Evolutionary conservation across 2,329 filamentous ascomycete genomes (phyloP).

Genomic region (Ophiocordyceps sinensis): DNA sequence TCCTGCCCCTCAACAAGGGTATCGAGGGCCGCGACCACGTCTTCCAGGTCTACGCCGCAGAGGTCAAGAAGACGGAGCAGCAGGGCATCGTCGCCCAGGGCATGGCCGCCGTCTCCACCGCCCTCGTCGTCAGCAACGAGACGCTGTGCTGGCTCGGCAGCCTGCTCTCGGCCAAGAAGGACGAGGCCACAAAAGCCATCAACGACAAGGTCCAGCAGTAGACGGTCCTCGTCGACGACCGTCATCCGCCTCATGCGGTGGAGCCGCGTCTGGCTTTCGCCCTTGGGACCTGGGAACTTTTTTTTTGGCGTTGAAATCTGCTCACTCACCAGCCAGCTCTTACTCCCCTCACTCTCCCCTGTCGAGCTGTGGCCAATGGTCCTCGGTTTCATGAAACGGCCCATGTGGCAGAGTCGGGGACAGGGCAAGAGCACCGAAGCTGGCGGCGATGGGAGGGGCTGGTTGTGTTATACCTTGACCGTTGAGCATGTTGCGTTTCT

Average conservation of each 20-base stretch:
- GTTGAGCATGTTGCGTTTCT: conserved; percentile 1
- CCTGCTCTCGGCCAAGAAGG: conserved; percentile 47
- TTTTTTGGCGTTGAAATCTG: no score
- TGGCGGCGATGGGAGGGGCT: background rate
- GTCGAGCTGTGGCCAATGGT: no score
- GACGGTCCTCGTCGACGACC: background rate
- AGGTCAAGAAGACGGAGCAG: conserved; percentile 49
- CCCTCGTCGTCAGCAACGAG: conserved; percentile 52
- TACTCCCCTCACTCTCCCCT: background rate
- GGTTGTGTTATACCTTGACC: conserved; percentile 1
- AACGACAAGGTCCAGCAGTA: conserved; percentile 37
- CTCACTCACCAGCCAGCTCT: background rate
- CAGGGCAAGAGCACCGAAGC: background rate
- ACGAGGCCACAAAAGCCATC: conserved; percentile 38
- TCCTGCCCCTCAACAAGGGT: conserved; percentile 48
- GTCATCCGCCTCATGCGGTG: no score
- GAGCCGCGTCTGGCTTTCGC: no score
- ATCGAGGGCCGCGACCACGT: conserved; percentile 48
- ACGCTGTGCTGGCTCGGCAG: conserved; percentile 45
- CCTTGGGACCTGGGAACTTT: background rate
- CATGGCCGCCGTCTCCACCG: conserved; percentile 56
- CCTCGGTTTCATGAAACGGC: no score
- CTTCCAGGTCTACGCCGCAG: conserved; percentile 37
- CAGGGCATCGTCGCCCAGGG: conserved; percentile 50
- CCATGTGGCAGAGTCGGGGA: background rate